These are phyloP conservation scores for Pneumocystis sp. DNA, from an alignment of 1,139 yeast genomes.

Conservation along the genomic window DNA sequence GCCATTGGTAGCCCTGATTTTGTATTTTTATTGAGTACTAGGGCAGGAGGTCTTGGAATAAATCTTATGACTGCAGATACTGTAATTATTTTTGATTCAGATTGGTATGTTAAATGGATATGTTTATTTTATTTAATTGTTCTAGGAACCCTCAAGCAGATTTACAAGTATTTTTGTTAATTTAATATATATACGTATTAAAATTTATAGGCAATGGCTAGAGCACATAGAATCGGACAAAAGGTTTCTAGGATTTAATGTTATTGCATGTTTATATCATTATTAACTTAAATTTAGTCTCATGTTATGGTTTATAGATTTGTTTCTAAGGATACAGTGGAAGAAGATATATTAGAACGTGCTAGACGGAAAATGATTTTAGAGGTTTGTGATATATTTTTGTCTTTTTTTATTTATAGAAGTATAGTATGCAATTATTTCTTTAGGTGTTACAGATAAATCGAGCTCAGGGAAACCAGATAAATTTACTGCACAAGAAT, in stretches of 20 bases:
- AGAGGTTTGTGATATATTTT: conserved; percentile 28
- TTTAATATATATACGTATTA: background rate
- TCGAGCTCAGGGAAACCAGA: conserved; percentile 44
- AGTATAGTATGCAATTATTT: conserved; percentile 66
- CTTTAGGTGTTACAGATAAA: conserved; percentile 78
- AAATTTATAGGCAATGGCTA: conserved; percentile 70
- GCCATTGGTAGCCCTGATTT: conserved; percentile 88
- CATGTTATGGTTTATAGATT: conserved; percentile 95
- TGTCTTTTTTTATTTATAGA: background rate
- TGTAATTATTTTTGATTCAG: conserved; percentile 91
- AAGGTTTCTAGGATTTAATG: conserved; percentile 26
- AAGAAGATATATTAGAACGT: conserved; percentile 89
- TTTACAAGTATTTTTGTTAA: conserved; percentile 30
- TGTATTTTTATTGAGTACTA: conserved; percentile 75
- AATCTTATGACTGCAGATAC: conserved; percentile 98
- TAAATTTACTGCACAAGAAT: conserved; percentile 60
- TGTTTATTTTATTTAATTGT: background rate
- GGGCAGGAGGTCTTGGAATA: conserved; percentile 98
- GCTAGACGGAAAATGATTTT: conserved; percentile 96
- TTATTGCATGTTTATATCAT: background rate
- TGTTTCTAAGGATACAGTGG: conserved; percentile 93
- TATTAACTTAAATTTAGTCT: conserved; percentile 24
- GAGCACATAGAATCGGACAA: conserved; percentile 98
- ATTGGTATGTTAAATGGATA: conserved; percentile 39
- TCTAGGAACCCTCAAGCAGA: conserved; percentile 79